Conservation (phyloP, 148 eudicot genomes). For the Vaccinium myrtillus region DNA sequence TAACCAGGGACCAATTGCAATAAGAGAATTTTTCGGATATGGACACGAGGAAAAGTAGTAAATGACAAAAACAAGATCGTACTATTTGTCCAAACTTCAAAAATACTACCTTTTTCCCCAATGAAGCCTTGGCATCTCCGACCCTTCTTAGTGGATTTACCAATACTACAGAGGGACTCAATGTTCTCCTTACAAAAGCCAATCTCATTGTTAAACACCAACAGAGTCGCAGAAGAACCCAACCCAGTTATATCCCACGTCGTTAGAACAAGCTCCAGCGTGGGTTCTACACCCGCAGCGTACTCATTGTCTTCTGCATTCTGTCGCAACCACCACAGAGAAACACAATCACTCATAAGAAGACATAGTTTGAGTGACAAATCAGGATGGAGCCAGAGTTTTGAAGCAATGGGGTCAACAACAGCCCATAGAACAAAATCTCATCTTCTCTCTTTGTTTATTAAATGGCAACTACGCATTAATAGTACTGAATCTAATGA, state of each 20-base stretch:
- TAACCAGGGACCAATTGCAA: neutral
- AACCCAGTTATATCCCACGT: constrained; percentile 3
- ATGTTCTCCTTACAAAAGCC: constrained; percentile 18
- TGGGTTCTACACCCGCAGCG: constrained; percentile 3
- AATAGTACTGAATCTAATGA: too few species aligned
- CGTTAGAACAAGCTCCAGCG: constrained; percentile 16
- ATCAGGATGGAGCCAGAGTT: neutral
- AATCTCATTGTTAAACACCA: constrained; percentile 14
- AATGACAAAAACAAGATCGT: neutral
- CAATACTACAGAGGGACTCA: constrained; percentile 20
- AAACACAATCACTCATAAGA: neutral
- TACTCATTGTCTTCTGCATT: constrained; percentile 20
- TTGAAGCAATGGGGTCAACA: neutral
- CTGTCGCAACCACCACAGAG: neutral
- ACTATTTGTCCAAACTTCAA: neutral
- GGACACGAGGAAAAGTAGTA: neutral
- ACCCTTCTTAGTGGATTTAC: constrained; percentile 16
- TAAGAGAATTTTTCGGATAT: too few species aligned
- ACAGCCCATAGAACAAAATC: neutral
- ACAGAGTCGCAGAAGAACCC: constrained; percentile 11
- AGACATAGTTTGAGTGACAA: neutral
- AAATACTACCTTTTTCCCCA: constrained; percentile 18
- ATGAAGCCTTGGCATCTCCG: constrained; percentile 18
- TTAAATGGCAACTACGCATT: too few species aligned
- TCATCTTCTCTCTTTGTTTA: too few species aligned